Evolutionary conservation across 2,329 filamentous ascomycete genomes (phyloP).

Genomic region (Acarospora socialis): DNA sequence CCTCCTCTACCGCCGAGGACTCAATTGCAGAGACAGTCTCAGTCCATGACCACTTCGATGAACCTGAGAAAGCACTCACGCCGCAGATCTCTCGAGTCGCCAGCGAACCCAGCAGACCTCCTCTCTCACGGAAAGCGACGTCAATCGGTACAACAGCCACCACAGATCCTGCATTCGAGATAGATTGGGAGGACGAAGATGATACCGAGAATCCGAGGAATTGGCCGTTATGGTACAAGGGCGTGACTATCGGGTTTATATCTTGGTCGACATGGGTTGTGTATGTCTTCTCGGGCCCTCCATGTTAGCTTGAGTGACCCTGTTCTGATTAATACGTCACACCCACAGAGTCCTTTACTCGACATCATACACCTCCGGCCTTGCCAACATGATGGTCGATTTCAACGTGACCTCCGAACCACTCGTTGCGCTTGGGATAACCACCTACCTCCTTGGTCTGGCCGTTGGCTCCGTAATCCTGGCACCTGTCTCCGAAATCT

Average conservation of each 20-base stretch:
- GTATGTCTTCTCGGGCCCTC: conserved; percentile 21
- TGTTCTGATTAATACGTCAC: conserved; percentile 15
- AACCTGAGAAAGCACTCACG: conserved; percentile 16
- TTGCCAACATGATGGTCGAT: conserved; percentile 52
- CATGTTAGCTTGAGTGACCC: conserved; percentile 13
- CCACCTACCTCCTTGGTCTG: conserved; percentile 63
- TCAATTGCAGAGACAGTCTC: not conserved
- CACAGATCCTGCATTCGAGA: conserved; percentile 49
- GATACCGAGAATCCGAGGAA: conserved; percentile 53
- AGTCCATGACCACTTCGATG: conserved; percentile 5
- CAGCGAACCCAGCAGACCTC: conserved; percentile 19
- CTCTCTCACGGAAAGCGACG: conserved; percentile 28
- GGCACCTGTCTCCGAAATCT: conserved; percentile 47
- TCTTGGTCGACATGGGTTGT: conserved; percentile 43
- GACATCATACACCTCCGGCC: conserved; percentile 62
- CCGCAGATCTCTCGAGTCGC: conserved; percentile 21
- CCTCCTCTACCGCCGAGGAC: no score
- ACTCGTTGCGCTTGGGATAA: conserved; percentile 60
- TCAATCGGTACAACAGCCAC: conserved; percentile 33
- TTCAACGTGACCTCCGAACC: conserved; percentile 46
- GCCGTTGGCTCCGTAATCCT: conserved; percentile 57
- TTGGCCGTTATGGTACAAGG: conserved; percentile 49
- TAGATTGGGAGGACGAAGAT: conserved; percentile 51
- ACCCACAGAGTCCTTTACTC: conserved; percentile 49
- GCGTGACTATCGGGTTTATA: conserved; percentile 39